Percentiles rank a stretch among this genome's conserved stretches.
phyloP scores from a whole-genome alignment of 805 yeast genomes.

The Yarrowia hollandica region DNA sequence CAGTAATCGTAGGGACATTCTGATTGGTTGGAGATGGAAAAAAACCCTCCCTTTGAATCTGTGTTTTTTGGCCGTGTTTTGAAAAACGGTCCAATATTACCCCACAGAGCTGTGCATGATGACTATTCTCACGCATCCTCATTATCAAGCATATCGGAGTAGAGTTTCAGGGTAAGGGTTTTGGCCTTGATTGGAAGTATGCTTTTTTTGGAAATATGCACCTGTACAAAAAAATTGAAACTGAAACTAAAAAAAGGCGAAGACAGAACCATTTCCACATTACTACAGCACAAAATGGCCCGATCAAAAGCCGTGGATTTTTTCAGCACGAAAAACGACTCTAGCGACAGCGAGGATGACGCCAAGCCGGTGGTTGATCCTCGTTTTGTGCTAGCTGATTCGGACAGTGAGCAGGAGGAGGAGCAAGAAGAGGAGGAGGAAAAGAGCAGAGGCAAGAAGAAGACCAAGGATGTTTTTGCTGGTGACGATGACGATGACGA shows the following conservation, averaged over 20 bases:
- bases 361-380: constrained; percentile 2
- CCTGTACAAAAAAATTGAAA: not conserved
- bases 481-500: constrained; percentile 30
- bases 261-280: not conserved
- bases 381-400: not conserved
- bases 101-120: too few relatives aligned
- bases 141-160: too few relatives aligned
- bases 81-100: too few relatives aligned
- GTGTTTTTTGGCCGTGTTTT: too few relatives aligned
- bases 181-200: too few relatives aligned
- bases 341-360: constrained; percentile 20
- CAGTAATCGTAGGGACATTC: not conserved
- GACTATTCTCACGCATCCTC: too few relatives aligned
- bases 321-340: constrained; percentile 23
- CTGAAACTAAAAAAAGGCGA: too few relatives aligned
- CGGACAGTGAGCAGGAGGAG: constrained; percentile 1
- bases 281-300: not conserved
- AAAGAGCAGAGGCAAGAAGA: constrained; percentile 23
- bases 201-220: not conserved
- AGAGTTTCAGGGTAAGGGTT: too few relatives aligned
- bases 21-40: not conserved
- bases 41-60: too few relatives aligned
- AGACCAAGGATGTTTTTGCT: constrained; percentile 27
- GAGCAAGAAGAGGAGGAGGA: constrained; percentile 31
- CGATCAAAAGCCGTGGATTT: constrained; percentile 18